Evolutionary conservation across 208 protist genomes (phyloP).

Genomic region (Angomonas deanei): DNA sequence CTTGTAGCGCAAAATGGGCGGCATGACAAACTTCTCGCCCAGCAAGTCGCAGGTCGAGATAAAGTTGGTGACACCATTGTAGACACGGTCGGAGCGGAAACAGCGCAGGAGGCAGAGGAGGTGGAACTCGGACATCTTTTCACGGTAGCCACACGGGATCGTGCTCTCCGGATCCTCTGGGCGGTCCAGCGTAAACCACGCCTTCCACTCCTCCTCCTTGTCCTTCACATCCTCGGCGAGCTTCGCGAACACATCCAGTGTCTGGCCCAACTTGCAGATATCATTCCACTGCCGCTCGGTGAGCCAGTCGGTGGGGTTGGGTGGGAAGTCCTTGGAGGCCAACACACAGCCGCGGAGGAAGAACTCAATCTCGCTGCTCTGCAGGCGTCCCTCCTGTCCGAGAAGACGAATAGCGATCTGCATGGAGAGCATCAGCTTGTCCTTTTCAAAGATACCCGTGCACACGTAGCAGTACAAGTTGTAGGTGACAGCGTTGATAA

Average conservation of each 20-base stretch:
- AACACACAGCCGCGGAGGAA: slow-evolving; percentile 97
- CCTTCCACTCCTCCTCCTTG: slow-evolving; percentile 88
- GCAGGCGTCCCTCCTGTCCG: slow-evolving; percentile 77
- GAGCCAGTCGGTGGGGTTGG: slow-evolving; percentile 90
- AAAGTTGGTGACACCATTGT: slow-evolving; percentile 92
- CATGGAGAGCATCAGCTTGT: slow-evolving; percentile 98
- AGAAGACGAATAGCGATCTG: slow-evolving; percentile 97
- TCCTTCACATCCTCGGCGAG: slow-evolving; percentile 68
- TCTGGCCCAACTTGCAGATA: slow-evolving; percentile 78
- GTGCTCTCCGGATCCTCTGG: slow-evolving; percentile 86
- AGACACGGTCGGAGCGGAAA: slow-evolving; percentile 96
- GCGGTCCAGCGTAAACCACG: slow-evolving; percentile 88
- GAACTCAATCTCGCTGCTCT: slow-evolving; percentile 94
- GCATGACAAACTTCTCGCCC: slow-evolving; percentile 93
- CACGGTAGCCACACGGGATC: slow-evolving; percentile 75
- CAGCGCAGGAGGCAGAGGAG: slow-evolving; percentile 95
- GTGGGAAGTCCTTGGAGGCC: slow-evolving; percentile 87
- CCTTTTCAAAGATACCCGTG: slow-evolving; percentile 97
- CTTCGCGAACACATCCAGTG: slow-evolving; percentile 73
- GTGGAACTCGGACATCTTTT: slow-evolving; percentile 87
- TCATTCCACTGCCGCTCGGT: slow-evolving; percentile 96
- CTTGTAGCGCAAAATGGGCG: slow-evolving; percentile 96
- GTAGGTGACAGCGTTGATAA: slow-evolving; percentile 95
- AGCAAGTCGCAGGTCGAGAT: slow-evolving; percentile 91
- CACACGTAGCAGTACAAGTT: slow-evolving; percentile 98